Percentiles rank a stretch among this genome's conserved stretches.
These are phyloP conservation scores for Vitis labrusca DNA, from an alignment of 164 flowering plant genomes.

Conservation along the genomic window DNA sequence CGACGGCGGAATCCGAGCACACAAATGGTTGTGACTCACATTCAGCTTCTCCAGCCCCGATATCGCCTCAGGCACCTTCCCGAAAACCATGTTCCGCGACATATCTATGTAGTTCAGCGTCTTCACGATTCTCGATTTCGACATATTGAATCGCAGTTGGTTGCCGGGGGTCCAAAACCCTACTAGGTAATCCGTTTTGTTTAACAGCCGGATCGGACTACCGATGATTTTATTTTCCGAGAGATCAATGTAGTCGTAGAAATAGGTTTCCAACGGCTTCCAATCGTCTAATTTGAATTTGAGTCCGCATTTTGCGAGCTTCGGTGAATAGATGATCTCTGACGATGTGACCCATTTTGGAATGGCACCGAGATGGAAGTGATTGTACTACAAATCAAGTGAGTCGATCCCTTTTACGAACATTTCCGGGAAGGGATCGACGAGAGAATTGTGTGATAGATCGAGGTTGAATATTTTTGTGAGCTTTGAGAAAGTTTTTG, in stretches of 20 bases:
- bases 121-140: slow-evolving; percentile 28
- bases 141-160: slow-evolving; percentile 45
- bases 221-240: slow-evolving; percentile 64
- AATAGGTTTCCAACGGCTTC: slow-evolving; percentile 59
- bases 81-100: slow-evolving; percentile 52
- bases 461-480: slow-evolving; percentile 80
- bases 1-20: slow-evolving; percentile 53
- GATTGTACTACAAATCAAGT: slow-evolving; percentile 43
- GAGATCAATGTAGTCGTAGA: slow-evolving; percentile 73
- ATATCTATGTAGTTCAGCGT: slow-evolving; percentile 56
- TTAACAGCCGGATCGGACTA: slow-evolving; percentile 52
- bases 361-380: slow-evolving; percentile 48
- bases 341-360: slow-evolving; percentile 75
- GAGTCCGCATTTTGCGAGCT: slow-evolving; percentile 71
- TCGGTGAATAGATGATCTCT: slow-evolving; percentile 64
- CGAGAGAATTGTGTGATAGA: slow-evolving; percentile 54
- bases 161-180: slow-evolving; percentile 55
- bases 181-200: slow-evolving; percentile 45
- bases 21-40: slow-evolving; percentile 60
- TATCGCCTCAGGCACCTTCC: slow-evolving; percentile 51
- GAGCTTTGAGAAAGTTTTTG: slow-evolving; percentile 52
- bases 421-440: slow-evolving; percentile 71
- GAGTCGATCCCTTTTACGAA: slow-evolving; percentile 23
- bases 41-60: slow-evolving; percentile 44
- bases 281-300: slow-evolving; percentile 52